Evolutionary conservation across 768 basidiomycete species (phyloP).

Genomic region (Kondoa subrosea): DNA sequence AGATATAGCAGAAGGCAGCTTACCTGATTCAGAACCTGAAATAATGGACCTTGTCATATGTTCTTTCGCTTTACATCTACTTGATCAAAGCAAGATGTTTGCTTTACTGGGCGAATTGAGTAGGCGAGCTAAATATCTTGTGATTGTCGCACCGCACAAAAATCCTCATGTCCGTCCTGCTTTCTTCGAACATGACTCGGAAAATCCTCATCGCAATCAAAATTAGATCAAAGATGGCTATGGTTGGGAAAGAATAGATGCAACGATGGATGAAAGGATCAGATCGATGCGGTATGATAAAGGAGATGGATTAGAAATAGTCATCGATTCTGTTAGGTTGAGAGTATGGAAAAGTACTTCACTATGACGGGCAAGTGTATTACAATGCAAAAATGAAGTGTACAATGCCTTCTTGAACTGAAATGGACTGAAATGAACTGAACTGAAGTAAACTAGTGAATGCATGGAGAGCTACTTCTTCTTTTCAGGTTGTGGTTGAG

Average conservation of each 20-base stretch:
- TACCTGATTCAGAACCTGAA: slow-evolving; percentile 11
- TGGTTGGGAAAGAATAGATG: slow-evolving; percentile 51
- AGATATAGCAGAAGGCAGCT: slow-evolving; percentile 40
- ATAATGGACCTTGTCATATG: slow-evolving; percentile 50
- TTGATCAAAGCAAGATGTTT: slow-evolving; percentile 46
- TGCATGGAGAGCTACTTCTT: background rate
- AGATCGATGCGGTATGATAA: background rate
- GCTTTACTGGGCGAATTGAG: slow-evolving; percentile 50
- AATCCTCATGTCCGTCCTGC: slow-evolving; percentile 46
- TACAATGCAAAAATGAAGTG: slow-evolving; percentile 4
- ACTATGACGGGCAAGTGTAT: background rate
- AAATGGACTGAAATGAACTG: too few relatives aligned
- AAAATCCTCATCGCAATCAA: background rate
- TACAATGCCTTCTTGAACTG: background rate
- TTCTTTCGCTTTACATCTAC: slow-evolving; percentile 57
- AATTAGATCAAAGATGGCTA: slow-evolving; percentile 49
- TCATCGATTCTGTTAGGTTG: slow-evolving; percentile 21
- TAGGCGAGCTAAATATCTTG: slow-evolving; percentile 47
- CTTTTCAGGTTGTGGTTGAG: background rate
- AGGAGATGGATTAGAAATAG: slow-evolving; percentile 25
- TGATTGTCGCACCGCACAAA: slow-evolving; percentile 58
- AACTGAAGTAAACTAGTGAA: too few relatives aligned
- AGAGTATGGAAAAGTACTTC: slow-evolving; percentile 21
- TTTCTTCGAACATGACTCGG: background rate
- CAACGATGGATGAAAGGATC: slow-evolving; percentile 7